Base-by-base conservation (phyloP, 2,329 filamentous ascomycete species). In the Nigrograna mackinnonii region DNA sequence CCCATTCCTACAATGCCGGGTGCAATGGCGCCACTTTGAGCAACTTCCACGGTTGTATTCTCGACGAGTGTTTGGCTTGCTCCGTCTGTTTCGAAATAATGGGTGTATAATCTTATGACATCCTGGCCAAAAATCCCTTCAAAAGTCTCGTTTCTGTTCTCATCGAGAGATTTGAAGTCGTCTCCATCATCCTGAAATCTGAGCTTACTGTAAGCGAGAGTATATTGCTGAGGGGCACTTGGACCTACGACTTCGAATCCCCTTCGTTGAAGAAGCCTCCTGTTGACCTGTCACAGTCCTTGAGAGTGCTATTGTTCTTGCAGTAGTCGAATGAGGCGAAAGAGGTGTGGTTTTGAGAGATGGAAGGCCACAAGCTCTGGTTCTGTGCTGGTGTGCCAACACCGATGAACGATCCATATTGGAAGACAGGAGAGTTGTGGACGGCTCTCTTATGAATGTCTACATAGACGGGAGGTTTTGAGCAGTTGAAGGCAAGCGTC, bases 341-440 rank as follows among this genome's bases (percentile, higher is more conserved):
- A 0, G 65, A 68, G 9, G 69, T 73, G 43, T 73, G 68, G 43
- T 74, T 74, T 33, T 68, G 61, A 22, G 56, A 49, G 44, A 75
- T 47, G 19, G 70, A 71, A 4, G 71, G 70, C 70, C 69, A 73
- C 13, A 72, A 50, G 35, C 69, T 73, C 37, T 73, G 65, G 44
- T 75, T 75, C 45, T 74, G 71, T 47, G 69, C 64, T 17, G 69
- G 68, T 6, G 64, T 64, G 6, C 71, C 71, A 6, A 72, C 56
- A 16, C 72, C 72, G 22, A 73, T 68, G 55, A 74, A 74, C 2
- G 70, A 68, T 35, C 72, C 72, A 60, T 74, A 74, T 41, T 73
- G 70, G 35, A 69, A 67, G 11, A 61, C 54, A 2, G 55, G 47
- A 5, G 65, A 64, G 35, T 67, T 65, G 37, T 72, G 64, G n/a